Percentiles rank a stretch among this genome's conserved stretches.
Evolutionary conservation across 768 basidiomycete genomes (phyloP).

Genomic region (Tylopilus sp.): DNA sequence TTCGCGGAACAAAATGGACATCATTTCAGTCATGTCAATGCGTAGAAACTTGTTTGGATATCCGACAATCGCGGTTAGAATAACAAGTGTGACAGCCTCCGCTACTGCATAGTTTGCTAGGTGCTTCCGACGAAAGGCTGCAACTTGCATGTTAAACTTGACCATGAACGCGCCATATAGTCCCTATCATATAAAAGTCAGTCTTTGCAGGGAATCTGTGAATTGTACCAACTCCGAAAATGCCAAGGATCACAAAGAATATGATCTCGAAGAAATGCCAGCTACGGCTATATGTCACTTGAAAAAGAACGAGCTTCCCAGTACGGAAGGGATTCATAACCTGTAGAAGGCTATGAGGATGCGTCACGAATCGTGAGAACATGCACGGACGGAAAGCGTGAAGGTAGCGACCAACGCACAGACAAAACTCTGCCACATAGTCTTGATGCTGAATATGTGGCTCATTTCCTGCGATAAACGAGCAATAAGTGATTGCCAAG

Average conservation of each 20-base stretch:
- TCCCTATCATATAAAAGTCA: slow-evolving; percentile 52
- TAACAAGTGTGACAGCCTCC: slow-evolving; percentile 86
- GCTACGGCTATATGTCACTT: slow-evolving; percentile 94
- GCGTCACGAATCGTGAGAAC: slow-evolving; percentile 16
- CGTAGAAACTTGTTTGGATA: slow-evolving; percentile 94
- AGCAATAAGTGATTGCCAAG: not conserved
- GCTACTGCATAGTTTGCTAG: slow-evolving; percentile 78
- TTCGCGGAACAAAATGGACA: slow-evolving; percentile 92
- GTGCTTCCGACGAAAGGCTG: slow-evolving; percentile 91
- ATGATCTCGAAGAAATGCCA: slow-evolving; percentile 99
- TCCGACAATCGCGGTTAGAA: slow-evolving; percentile 85
- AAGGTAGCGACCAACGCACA: slow-evolving; percentile 97
- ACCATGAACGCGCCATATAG: slow-evolving; percentile 96
- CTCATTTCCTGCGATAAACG: slow-evolving; percentile 85
- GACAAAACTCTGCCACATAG: slow-evolving; percentile 98
- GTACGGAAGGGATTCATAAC: slow-evolving; percentile 99
- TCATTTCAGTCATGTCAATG: slow-evolving; percentile 96
- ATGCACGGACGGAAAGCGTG: slow-evolving; percentile 77
- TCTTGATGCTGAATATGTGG: slow-evolving; percentile 92
- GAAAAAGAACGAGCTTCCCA: slow-evolving; percentile 96
- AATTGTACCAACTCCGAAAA: slow-evolving; percentile 76
- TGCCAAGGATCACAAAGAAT: slow-evolving; percentile 90
- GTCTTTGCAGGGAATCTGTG: not conserved
- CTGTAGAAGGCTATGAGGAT: slow-evolving; percentile 39
- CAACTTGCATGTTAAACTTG: slow-evolving; percentile 94